Base-by-base conservation (phyloP, 1,284 basidiomycete species). In the Puccinia triticina region DNA sequence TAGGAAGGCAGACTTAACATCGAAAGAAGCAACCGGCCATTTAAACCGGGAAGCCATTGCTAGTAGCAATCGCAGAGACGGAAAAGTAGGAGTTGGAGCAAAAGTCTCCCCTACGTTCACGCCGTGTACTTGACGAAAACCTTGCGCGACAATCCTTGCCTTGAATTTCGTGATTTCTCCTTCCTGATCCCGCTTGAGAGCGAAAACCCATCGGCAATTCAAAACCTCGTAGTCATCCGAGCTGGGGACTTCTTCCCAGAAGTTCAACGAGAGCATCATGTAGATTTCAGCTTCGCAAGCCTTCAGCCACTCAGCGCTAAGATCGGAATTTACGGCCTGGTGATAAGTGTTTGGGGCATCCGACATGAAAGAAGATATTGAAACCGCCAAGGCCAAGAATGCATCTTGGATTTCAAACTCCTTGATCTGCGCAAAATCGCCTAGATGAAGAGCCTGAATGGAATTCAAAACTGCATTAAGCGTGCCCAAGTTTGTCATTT, bases 71-170 rank as follows among this genome's bases (percentile, higher is more conserved):
- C 64, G 76, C 2, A 67, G 40, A 5, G 40, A 26, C 4, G 76
- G n/a, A 55, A 78, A 78, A 26, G 77, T 78, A 1, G 77, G 55
- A 29, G 78, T 69, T 2, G 75, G 37, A 2, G 75, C 61, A 43
- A 77, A 77, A 4, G 53, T 61, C n/a, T 64, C 57, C 1, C 32
- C 37, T n/a, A 61, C 43, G 23, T 64, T 29, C 12, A 77, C 37
- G 0, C 55, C 57, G 14, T 64, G 34, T 0, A 55, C n/a, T 14
- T 64, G 75, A 1, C 16, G 23, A 34, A 59, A 64, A 3, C 72
- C 72, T 29, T 75, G 46, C 1, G 29, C 72, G 14, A 75, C 50
- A n/a, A 75, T 75, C 18, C 29, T 16, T 0, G 37, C 46, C 32
- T 75, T 75, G 32, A 53, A 32, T 1, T 32, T 18, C 1, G 32